phyloP scores from a whole-genome alignment of 1,284 basidiomycete species.

The Cerioporus squamosus region DNA sequence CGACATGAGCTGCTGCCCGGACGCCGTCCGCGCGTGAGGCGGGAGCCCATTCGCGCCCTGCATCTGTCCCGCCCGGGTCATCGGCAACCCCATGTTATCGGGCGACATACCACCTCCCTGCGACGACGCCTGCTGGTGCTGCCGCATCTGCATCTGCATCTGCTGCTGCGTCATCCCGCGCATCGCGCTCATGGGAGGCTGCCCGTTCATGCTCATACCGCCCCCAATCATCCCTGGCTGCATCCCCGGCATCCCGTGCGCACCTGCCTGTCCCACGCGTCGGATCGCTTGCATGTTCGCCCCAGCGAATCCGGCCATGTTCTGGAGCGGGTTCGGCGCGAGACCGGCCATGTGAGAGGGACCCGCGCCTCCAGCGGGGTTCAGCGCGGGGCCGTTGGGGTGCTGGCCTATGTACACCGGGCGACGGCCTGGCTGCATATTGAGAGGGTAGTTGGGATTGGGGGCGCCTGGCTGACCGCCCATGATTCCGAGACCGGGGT shows the following conservation, averaged over 20 bases:
- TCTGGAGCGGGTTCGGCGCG: conserved; percentile 39
- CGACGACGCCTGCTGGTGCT: conserved; percentile 22
- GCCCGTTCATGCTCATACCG: conserved; percentile 24
- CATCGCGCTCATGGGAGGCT: conserved; percentile 32
- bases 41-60: conserved; percentile 42
- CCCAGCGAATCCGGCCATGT: conserved; percentile 43
- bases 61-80: conserved; percentile 37
- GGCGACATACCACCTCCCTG: conserved; percentile 43
- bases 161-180: conserved; percentile 25
- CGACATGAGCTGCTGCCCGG: conserved; percentile 52
- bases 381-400: conserved; percentile 36
- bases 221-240: conserved; percentile 42
- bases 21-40: conserved; percentile 44
- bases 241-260: conserved; percentile 41
- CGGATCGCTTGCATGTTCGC: conserved; percentile 44
- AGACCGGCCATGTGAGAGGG: conserved; percentile 45
- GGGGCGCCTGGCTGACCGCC: conserved; percentile 28
- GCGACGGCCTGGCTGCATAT: conserved; percentile 28
- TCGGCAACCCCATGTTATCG: conserved; percentile 45
- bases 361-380: conserved; percentile 38
- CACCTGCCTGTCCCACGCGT: conserved; percentile 42
- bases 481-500: conserved; percentile 45
- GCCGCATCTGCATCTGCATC: conserved; percentile 27
- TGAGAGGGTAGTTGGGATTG: conserved; percentile 21
- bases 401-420: conserved; percentile 38